Conservation (phyloP, 768 basidiomycete genomes). For the Trichaptum fuscoviolaceum region DNA sequence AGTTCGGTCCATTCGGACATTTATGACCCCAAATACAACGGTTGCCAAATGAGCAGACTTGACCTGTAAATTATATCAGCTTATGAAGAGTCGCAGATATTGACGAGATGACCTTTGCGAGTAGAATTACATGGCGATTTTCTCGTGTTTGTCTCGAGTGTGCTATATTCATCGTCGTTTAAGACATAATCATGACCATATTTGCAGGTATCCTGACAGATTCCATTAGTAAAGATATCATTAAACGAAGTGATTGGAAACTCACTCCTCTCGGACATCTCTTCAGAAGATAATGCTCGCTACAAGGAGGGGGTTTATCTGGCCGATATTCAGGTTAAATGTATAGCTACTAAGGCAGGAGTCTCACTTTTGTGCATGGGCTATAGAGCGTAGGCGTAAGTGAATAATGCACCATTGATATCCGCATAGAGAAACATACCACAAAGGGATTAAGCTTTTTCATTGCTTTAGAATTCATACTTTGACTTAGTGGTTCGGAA, state of each 20-base stretch:
- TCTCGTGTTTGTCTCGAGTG: slow-evolving; percentile 72
- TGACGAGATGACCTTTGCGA: slow-evolving; percentile 51
- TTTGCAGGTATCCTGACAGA: slow-evolving; percentile 51
- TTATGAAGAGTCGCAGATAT: background rate
- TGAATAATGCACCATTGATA: slow-evolving; percentile 5
- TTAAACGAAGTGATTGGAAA: slow-evolving; percentile 28
- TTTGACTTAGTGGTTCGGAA: background rate
- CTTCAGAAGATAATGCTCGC: slow-evolving; percentile 73
- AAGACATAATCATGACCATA: slow-evolving; percentile 80
- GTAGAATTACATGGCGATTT: slow-evolving; percentile 84
- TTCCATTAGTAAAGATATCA: background rate
- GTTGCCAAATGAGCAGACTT: slow-evolving; percentile 70
- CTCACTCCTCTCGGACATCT: slow-evolving; percentile 66
- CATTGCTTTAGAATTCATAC: background rate
- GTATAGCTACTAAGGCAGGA: slow-evolving; percentile 6
- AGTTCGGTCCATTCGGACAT: slow-evolving; percentile 74
- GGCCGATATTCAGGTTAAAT: slow-evolving; percentile 9
- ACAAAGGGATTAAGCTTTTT: background rate
- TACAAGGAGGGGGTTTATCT: slow-evolving; percentile 84
- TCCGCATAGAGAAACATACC: background rate
- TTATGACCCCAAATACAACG: slow-evolving; percentile 81
- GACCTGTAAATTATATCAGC: slow-evolving; percentile 34
- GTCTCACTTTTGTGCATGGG: slow-evolving; percentile 73
- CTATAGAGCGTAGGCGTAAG: slow-evolving; percentile 29
- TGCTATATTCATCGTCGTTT: slow-evolving; percentile 64